Base-by-base conservation (phyloP, 768 basidiomycete genomes). In the Suillus lakei region DNA sequence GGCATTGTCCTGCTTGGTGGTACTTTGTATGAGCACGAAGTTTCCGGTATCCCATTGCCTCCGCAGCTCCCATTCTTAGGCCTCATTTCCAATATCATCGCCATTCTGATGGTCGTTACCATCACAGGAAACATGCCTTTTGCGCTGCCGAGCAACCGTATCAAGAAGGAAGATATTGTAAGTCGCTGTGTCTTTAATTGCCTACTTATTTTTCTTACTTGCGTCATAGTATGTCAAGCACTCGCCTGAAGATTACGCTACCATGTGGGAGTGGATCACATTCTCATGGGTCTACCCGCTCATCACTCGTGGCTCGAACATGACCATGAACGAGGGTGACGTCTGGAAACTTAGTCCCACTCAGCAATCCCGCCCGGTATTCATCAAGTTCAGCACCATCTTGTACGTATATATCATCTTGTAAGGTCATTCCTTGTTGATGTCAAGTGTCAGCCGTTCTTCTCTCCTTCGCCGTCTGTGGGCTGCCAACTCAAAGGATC, bases 201-300 rank as follows among this genome's bases (percentile, higher is more conserved):
- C 12, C 28, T 2, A 23, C 55, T 55, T 66, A 60, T 30, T 62
- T 36, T n/a, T 0, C 65, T 53, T 30, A 39, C 53, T 62, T 58
- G 18, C 41, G 1, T 44, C 58, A 43, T 28, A 76, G 75, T 77
- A 43, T 30, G 62, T 73, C 63, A 77, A 73, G 46, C 63, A 70
- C 67, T 74, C 74, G 2, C 90, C 88, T 0, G 93, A 95, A 72
- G 92, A 94, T 69, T 93, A 93, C 71, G 88, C 89, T 0, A 79
- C 87, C 1, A 81, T 95, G 16, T 86, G 85, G 79, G 84, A 85
- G 46, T 93, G 92, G 92, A 76, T 86, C 0, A 86, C 90, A 1
- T 93, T 92, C 69, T 78, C 71, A 41, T 94, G 92, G 91, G 80
- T 93, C 36, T 82, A 86, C 53, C 91, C 90, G 3, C 81, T 92